These are phyloP conservation scores for Casuarina equisetifolia DNA, from an alignment of 306 rosid genomes.

Conservation along the genomic window DNA sequence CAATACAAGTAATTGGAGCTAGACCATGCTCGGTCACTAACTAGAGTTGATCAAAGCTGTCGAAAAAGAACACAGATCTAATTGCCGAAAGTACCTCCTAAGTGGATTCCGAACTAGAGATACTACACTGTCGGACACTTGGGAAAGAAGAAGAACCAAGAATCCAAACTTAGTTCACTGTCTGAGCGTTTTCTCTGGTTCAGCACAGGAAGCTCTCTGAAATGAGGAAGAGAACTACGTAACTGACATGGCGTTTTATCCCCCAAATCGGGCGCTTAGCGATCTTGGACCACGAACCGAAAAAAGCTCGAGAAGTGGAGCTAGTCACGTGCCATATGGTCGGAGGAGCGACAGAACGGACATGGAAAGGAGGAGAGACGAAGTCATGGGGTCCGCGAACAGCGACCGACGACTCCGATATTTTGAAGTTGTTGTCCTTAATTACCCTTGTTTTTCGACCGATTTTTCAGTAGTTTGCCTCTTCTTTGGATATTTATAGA, in stretches of 20 bases:
- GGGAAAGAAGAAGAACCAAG: not conserved
- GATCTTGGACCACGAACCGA: not conserved
- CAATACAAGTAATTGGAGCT: not conserved
- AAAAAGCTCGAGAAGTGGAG: not conserved
- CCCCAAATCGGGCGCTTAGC: conserved; percentile 26
- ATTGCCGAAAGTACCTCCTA: conserved; percentile 17
- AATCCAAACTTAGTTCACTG: conserved; percentile 1
- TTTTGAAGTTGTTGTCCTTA: not conserved
- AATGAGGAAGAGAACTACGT: not conserved
- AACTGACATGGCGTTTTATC: conserved; percentile 32
- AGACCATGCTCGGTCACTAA: not conserved
- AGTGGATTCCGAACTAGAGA: conserved; percentile 4
- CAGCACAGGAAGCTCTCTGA: not conserved
- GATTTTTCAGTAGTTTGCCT: conserved; percentile 19
- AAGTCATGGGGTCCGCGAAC: conserved; percentile 33
- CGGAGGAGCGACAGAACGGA: not conserved
- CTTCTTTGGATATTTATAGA: not conserved
- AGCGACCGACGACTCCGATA: conserved; percentile 9
- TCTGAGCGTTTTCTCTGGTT: conserved; percentile 24
- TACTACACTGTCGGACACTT: conserved; percentile 31
- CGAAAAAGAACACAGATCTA: conserved; percentile 3
- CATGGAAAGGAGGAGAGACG: not conserved
- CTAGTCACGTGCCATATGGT: conserved; percentile 42
- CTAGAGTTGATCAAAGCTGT: conserved; percentile 6
- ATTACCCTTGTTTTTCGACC: not conserved